Base-by-base conservation (phyloP, 1,284 basidiomycete genomes). In the Cronartium quercuum region DNA sequence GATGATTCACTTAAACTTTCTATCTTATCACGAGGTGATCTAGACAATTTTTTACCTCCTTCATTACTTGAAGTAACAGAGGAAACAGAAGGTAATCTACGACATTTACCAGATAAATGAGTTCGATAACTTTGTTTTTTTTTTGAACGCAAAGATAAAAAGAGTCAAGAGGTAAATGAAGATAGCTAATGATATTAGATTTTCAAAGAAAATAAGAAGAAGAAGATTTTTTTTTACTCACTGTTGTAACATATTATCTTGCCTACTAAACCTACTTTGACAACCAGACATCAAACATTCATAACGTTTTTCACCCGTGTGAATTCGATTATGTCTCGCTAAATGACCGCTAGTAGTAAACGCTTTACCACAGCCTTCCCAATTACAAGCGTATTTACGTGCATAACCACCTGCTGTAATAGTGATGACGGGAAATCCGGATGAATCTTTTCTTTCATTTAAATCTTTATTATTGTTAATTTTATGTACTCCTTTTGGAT, bases 211-310 rank as follows among this genome's bases (percentile, higher is more conserved):
- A 34, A 68, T 35, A 35, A 38, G 24, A 40, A 64, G 62, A n/a
- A 18, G 21, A 40, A n/a, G 2, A 6, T 21, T 34, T 38, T 64
- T 51, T 12, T 34, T 37, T 29, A 64, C 77, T 76, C 40, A 77
- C 77, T 77, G 77, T 64, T 77, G 77, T 57, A 77, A 74, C 77
- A 77, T 77, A 29, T 77, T 77, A 42, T 77, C 77, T 21, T 77
- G 77, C 18, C 76, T 38, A 51, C 76, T 77, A 51, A 77, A 77
- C 2, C 76, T 73, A 57, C 76, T 76, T 12, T 71, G 62, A 58
- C 77, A 77, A 4, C 66, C 60, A 29, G 67, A 42, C 63, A 76
- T 77, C 5, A 68, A 68, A 67, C 77, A 77, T 55, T 77, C 66
- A 60, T 77, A 77, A 13, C 66, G 73, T 51, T 77, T 77, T 42